A percentile compares a stretch with the other conserved stretches of the same genome.
Evolutionary conservation across 2,329 filamentous ascomycete species (phyloP).

Genomic region (Aspergillus sp.): DNA sequence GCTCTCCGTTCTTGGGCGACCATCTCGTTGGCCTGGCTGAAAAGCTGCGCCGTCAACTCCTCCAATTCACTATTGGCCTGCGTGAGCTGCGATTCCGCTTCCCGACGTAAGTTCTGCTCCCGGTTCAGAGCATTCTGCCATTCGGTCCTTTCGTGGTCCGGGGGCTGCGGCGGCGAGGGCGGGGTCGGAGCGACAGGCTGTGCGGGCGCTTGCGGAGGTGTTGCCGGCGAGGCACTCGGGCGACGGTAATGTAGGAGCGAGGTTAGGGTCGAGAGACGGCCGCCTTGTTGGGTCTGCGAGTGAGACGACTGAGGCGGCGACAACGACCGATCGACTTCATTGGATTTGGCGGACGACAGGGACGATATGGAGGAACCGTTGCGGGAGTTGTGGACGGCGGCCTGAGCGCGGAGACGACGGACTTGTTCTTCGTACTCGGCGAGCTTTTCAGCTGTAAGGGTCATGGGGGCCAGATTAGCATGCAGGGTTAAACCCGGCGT

Average conservation of each 20-base stretch:
- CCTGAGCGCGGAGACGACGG: constrained; percentile 46
- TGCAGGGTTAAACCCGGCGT: neutral
- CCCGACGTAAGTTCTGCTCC: constrained; percentile 55
- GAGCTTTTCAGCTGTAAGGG: constrained; percentile 51
- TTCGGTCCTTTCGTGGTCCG: constrained; percentile 33
- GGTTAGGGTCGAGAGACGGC: constrained; percentile 39
- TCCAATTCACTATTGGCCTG: constrained; percentile 60
- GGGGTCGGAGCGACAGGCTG: constrained; percentile 18
- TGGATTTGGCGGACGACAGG: constrained; percentile 24
- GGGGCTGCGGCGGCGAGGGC: constrained; percentile 22
- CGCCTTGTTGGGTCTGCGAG: constrained; percentile 28
- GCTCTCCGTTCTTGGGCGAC: constrained; percentile 62
- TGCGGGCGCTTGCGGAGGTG: constrained; percentile 17
- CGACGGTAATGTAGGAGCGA: constrained; percentile 41
- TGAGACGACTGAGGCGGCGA: constrained; percentile 33
- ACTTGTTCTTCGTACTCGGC: constrained; percentile 65
- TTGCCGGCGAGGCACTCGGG: constrained; percentile 28
- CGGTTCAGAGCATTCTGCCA: constrained; percentile 55
- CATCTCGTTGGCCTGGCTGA: constrained; percentile 67
- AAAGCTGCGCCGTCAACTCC: constrained; percentile 60
- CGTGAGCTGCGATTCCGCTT: constrained; percentile 57
- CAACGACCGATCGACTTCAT: constrained; percentile 34
- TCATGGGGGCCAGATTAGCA: neutral
- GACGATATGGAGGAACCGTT: constrained; percentile 29
- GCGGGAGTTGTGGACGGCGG: constrained; percentile 22